Evolutionary conservation across 2,329 filamentous ascomycete species (phyloP).

Genomic region (Colletotrichum echinochloae): DNA sequence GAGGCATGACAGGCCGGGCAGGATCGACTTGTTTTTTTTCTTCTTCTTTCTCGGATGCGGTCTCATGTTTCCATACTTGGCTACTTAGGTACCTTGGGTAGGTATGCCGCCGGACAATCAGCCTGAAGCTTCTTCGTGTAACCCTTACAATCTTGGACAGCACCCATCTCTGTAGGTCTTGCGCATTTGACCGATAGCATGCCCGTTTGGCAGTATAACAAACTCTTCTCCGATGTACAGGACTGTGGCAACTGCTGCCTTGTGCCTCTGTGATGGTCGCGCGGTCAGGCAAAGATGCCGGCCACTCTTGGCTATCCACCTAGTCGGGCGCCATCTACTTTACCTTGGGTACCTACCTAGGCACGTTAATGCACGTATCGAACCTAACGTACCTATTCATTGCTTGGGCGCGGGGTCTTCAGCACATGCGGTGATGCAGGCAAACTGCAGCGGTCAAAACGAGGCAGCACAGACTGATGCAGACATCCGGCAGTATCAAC

Average conservation of each 20-base stretch:
- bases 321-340: not conserved
- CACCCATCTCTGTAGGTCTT: not conserved
- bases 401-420: conserved; percentile 9
- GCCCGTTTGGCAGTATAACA: too few species aligned
- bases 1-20: not conserved
- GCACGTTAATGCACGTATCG: conserved; percentile 3
- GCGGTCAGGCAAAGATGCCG: not conserved
- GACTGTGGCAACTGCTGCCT: not conserved
- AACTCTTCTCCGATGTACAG: not conserved
- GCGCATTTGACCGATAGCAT: not conserved
- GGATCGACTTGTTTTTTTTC: not conserved
- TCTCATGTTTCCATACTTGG: not conserved
- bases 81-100: too few species aligned
- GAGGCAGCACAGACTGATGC: conserved; percentile 18
- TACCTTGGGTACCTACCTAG: not conserved
- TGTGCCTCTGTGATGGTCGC: not conserved
- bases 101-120: not conserved
- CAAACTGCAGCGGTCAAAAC: conserved; percentile 9
- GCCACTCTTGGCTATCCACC: not conserved
- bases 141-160: too few species aligned
- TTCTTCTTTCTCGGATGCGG: too few species aligned
- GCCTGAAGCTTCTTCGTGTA: too few species aligned
- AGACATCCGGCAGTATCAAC: conserved; percentile 14
- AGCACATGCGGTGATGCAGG: conserved; percentile 16
- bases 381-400: conserved; percentile 24